Conservation (phyloP, 1,139 yeast species). For the Geotrichum histeridarum region DNA sequence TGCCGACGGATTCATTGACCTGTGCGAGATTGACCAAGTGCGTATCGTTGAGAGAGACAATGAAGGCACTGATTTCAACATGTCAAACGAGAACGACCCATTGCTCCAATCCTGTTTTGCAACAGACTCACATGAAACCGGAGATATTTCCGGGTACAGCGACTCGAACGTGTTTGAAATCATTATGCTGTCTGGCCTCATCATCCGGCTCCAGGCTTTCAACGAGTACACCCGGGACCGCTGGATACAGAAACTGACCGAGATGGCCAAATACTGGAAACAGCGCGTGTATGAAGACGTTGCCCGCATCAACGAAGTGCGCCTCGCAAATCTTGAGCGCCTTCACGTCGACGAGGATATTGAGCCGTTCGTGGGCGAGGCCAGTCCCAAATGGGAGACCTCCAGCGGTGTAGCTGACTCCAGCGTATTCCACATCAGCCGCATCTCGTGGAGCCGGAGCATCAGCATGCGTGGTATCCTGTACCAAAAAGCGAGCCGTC, state of each 20-base stretch:
- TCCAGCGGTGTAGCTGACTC: constrained; percentile 43
- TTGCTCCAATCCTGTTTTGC: background rate
- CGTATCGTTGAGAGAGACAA: constrained; percentile 16
- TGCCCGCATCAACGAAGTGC: constrained; percentile 37
- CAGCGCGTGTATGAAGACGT: constrained; percentile 44
- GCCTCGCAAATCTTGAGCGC: constrained; percentile 45
- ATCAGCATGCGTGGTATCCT: constrained; percentile 57
- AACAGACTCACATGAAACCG: background rate
- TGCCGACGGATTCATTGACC: constrained; percentile 59
- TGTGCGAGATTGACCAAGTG: constrained; percentile 47
- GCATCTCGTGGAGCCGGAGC: constrained; percentile 50
- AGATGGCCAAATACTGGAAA: constrained; percentile 57
- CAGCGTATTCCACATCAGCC: constrained; percentile 36
- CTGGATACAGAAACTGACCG: constrained; percentile 56
- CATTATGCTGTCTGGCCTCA: constrained; percentile 45
- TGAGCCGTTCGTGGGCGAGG: constrained; percentile 21
- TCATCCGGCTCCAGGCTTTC: constrained; percentile 56
- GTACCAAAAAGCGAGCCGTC: constrained; percentile 64
- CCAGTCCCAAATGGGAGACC: constrained; percentile 51
- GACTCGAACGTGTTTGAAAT: constrained; percentile 49
- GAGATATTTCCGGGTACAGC: constrained; percentile 17
- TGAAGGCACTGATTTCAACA: background rate
- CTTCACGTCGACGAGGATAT: constrained; percentile 51
- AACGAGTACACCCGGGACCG: constrained; percentile 47
- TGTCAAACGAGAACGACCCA: background rate